These are phyloP conservation scores for Ochromonas danica DNA, from an alignment of 108 stramenopile genomes.

Conservation along the genomic window DNA sequence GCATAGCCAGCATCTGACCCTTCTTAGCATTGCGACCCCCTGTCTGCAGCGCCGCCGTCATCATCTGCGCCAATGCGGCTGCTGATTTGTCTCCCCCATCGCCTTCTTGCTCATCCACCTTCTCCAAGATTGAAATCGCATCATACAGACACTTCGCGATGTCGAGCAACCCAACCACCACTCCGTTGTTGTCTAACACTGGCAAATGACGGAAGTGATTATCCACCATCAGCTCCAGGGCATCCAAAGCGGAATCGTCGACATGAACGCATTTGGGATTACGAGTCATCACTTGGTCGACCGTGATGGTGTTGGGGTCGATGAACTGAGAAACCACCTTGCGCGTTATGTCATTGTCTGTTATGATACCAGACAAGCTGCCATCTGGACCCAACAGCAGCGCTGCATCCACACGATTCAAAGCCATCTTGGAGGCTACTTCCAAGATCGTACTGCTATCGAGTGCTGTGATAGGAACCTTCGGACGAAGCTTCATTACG, in stretches of 20 bases:
- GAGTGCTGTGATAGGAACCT: conserved; percentile 31
- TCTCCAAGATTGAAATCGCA: conserved; percentile 83
- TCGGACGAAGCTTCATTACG: conserved; percentile 35
- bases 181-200: conserved; percentile 73
- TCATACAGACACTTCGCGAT: conserved; percentile 92
- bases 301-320: background rate
- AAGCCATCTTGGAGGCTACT: conserved; percentile 25
- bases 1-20: background rate
- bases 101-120: conserved; percentile 54
- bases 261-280: conserved; percentile 24
- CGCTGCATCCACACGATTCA: conserved; percentile 34
- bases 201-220: conserved; percentile 80
- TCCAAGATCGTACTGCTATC: conserved; percentile 23
- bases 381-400: conserved; percentile 8
- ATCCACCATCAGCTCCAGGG: conserved; percentile 83
- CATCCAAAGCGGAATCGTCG: conserved; percentile 73
- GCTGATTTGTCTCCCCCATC: conserved; percentile 66
- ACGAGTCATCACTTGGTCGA: conserved; percentile 14
- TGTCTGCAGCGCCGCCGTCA: background rate
- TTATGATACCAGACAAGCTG: conserved; percentile 38
- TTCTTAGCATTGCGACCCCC: background rate
- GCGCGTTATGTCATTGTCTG: conserved; percentile 55
- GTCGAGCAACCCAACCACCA: conserved; percentile 80
- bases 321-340: conserved; percentile 2
- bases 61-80: conserved; percentile 54